Percentiles rank a stretch among this genome's conserved stretches.
phyloP scores from a whole-genome alignment of 2,329 filamentous ascomycete species.

The Magnaporthiopsis incrustans region DNA sequence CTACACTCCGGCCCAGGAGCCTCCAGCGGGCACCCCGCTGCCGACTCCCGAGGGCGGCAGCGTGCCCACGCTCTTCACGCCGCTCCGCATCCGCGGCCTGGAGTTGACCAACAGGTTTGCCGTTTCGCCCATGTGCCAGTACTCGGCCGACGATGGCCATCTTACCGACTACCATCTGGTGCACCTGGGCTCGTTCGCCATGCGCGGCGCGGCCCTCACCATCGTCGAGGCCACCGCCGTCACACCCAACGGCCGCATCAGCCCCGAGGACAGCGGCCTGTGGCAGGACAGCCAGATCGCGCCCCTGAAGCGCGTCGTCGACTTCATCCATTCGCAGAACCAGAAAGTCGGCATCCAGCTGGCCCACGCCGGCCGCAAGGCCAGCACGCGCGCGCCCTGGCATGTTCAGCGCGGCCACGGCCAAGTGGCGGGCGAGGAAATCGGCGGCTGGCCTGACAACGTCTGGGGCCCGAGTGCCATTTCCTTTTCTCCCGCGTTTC shows the following conservation, averaged over 20 bases:
- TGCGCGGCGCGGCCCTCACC: slow-evolving; percentile 65
- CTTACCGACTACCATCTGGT: slow-evolving; percentile 74
- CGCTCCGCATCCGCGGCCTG: slow-evolving; percentile 44
- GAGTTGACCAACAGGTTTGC: slow-evolving; percentile 49
- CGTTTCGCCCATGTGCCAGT: slow-evolving; percentile 55
- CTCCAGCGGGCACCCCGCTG: slow-evolving; percentile 41
- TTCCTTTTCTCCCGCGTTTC: slow-evolving; percentile 53
- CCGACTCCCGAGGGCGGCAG: slow-evolving; percentile 18
- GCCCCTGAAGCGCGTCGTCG: slow-evolving; percentile 60
- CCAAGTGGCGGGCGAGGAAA: slow-evolving; percentile 43
- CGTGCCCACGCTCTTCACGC: slow-evolving; percentile 47
- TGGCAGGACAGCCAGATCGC: slow-evolving; percentile 81
- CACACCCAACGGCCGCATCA: slow-evolving; percentile 69
- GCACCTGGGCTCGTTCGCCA: slow-evolving; percentile 71
- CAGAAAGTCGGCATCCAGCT: slow-evolving; percentile 75
- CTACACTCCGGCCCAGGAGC: slow-evolving; percentile 47
- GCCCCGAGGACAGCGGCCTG: slow-evolving; percentile 68
- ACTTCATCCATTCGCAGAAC: slow-evolving; percentile 73
- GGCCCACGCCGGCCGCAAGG: slow-evolving; percentile 70
- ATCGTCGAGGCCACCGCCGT: slow-evolving; percentile 76
- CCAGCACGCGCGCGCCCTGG: slow-evolving; percentile 56
- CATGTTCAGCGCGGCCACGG: slow-evolving; percentile 36
- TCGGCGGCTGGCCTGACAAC: slow-evolving; percentile 49
- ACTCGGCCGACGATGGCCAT: slow-evolving; percentile 54
- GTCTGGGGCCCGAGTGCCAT: slow-evolving; percentile 43